Base-by-base conservation (phyloP, 2,329 filamentous ascomycete species). In the Diaporthe ilicicola region DNA sequence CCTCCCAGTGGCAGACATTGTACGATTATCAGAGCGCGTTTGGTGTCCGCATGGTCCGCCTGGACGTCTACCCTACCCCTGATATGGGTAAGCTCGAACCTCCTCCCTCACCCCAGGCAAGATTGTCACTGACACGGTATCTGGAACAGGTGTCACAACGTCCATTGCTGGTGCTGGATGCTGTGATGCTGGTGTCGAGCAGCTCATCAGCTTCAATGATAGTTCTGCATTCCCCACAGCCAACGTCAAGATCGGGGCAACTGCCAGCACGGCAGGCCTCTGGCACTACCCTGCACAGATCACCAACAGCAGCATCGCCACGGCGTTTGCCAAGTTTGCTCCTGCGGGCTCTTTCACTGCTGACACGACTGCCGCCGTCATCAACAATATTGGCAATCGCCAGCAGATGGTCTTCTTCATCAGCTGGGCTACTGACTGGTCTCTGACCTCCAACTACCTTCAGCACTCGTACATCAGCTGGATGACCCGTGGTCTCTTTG, bases 351-450 rank as follows among this genome's bases (percentile, higher is more conserved):
- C 78, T 10, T 84, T 82, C 72, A 68, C 77, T 2, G 76, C 70
- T 15, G 78, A 78, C 32, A 84, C 82, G 24, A 86, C 84, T 29
- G 89, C 89, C 61, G 89, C 84, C 48, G 87, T 91, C 65, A 89
- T 91, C 77, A 90, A 90, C 77, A 84, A 85, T 70, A 86, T 89
- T 73, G 81, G 82, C 67, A 84, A 83, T 17, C 84, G 89, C 72
- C 83, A 90, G 79, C 88, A 91, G 78, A 89, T 91, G 87, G 88
- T 85, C 3, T 90, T 87, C 81, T 90, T 90, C 80, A 84, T 87
- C 67, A 79, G 81, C 19, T 89, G 87, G 65, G 81, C 81, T 13
- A 80, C 79, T 27, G 80, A 81, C 64, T 84, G 82, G 82, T 80
- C 77, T 71, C 74, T 84, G 17, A 85, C 88, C 2, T 88, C 86